Base-by-base conservation (phyloP, 2,329 filamentous ascomycete species). In the Trichothecium sympodiale region DNA sequence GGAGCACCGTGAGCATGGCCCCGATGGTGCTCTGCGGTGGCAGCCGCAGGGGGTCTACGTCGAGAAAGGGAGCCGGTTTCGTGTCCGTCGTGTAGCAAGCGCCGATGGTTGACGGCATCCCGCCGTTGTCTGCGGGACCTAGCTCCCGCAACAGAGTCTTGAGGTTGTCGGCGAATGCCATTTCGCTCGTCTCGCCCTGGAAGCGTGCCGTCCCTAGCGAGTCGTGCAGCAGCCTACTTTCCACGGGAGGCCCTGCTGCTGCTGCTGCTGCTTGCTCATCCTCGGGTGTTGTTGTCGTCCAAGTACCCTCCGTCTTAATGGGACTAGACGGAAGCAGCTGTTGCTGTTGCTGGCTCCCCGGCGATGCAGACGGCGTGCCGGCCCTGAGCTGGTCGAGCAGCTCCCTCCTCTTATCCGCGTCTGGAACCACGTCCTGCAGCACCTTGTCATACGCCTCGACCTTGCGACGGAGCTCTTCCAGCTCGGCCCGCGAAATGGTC, bases 171-270 rank as follows among this genome's bases (percentile, higher is more conserved):
- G 70, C 56, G 36, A 70, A 70, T 1, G 61, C 65, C 9, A 65
- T 63, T 13, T 64, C 65, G 16, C 65, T 68, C 7, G 65, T 69
- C 44, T 63, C 62, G 28, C 67, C 67, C 3, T 67, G 56, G 44
- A 65, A 70, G 10, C 65, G 60, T 2, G 57, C 50, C 17, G 56
- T 62, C 17, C 65, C 65, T 31, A 62, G 57, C 3, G 51, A 48
- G 39, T 71, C 67, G 17, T 60, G 53, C 5, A 71, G 55, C 14
- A 66, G 48, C 15, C 60, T 55, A 7, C 63, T 65, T n/a, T 63
- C 40, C 4, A 36, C 16, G 12, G 29, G 16, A 5, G 32, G 23
- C 7, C 13, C 34, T 4, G 25, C 25, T 4, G 31, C 16, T 10
- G 32, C 16, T 7, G 17, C 34, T 4, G 25, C 25, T 4, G 31